phyloP scores from a whole-genome alignment of 1,139 yeast species.

The Sugiyamaella grinbergsii region DNA sequence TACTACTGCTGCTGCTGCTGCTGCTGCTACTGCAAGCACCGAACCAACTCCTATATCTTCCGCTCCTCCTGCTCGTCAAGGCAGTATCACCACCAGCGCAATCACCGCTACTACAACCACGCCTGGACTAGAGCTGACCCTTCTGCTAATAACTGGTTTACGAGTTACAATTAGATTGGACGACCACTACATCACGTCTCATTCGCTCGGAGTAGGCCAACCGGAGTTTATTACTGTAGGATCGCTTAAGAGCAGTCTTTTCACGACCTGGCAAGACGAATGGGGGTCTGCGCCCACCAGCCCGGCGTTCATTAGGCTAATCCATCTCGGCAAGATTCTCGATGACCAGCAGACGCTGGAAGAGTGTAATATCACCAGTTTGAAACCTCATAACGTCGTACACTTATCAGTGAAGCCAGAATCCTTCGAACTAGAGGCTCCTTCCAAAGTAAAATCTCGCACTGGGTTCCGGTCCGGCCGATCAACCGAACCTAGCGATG shows the following conservation, averaged over 20 bases:
- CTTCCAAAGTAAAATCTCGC: conserved; percentile 26
- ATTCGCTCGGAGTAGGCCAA: conserved; percentile 28
- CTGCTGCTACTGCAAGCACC: neutral
- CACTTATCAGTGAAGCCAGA: conserved; percentile 40
- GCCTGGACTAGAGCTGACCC: conserved; percentile 26
- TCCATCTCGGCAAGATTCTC: conserved; percentile 39
- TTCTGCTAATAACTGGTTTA: conserved; percentile 36
- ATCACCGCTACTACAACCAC: conserved; percentile 1
- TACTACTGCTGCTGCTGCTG: neutral
- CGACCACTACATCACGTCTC: conserved; percentile 27
- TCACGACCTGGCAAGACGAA: conserved; percentile 30
- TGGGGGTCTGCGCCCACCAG: conserved; percentile 37
- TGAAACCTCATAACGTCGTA: conserved; percentile 32
- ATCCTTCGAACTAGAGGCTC: conserved; percentile 32
- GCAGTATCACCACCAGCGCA: neutral
- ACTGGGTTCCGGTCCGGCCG: conserved; percentile 23
- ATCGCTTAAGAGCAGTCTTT: conserved; percentile 31
- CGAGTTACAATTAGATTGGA: conserved; percentile 32
- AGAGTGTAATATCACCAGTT: conserved; percentile 28
- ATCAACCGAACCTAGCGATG: conserved; percentile 21
- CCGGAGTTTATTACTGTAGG: conserved; percentile 31
- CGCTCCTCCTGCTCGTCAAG: neutral
- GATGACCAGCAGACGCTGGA: conserved; percentile 36
- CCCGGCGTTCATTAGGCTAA: conserved; percentile 34
- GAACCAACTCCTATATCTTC: neutral